These are phyloP conservation scores for Russula sp. DNA, from an alignment of 768 basidiomycete genomes.

Conservation along the genomic window DNA sequence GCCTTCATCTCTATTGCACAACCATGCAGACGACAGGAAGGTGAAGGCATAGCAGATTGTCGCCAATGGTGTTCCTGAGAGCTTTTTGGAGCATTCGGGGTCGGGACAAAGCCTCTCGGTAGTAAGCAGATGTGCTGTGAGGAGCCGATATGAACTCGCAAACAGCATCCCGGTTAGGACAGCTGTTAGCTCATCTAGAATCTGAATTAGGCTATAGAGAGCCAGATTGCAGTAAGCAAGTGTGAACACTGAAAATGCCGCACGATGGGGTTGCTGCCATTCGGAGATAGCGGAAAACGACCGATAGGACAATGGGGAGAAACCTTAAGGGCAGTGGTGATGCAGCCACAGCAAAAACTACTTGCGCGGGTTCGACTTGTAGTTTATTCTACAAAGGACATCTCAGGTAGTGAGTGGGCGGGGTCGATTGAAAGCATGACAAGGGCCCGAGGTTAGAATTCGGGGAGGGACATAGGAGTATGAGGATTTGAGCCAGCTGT, in stretches of 20 bases:
- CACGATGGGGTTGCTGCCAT: conserved; percentile 70
- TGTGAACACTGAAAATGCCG: conserved; percentile 64
- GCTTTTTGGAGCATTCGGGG: conserved; percentile 38
- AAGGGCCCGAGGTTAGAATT: conserved; percentile 14
- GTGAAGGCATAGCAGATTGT: conserved; percentile 30
- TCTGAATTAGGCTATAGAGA: conserved; percentile 33
- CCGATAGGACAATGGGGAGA: conserved; percentile 79
- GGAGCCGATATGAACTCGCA: conserved; percentile 55
- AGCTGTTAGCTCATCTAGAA: conserved; percentile 81
- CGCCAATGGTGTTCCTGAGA: conserved; percentile 32
- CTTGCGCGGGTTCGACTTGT: conserved; percentile 72
- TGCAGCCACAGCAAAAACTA: conserved; percentile 84
- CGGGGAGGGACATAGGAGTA: conserved; percentile 8
- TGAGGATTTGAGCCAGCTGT: conserved; percentile 7
- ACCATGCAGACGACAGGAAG: conserved; percentile 28
- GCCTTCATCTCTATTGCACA: conserved; percentile 30
- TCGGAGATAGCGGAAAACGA: conserved; percentile 52
- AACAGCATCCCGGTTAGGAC: conserved; percentile 50
- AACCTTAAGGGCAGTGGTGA: conserved; percentile 57
- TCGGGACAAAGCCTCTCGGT: conserved; percentile 45
- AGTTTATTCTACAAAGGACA: conserved; percentile 69
- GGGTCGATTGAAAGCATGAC: background rate
- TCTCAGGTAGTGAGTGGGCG: conserved; percentile 6
- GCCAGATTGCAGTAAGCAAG: background rate
- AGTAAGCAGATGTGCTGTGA: conserved; percentile 60